A percentile compares a stretch with the other conserved stretches of the same genome.
Conservation (phyloP, 345 rosid species). For the Isatis tinctoria region DNA sequence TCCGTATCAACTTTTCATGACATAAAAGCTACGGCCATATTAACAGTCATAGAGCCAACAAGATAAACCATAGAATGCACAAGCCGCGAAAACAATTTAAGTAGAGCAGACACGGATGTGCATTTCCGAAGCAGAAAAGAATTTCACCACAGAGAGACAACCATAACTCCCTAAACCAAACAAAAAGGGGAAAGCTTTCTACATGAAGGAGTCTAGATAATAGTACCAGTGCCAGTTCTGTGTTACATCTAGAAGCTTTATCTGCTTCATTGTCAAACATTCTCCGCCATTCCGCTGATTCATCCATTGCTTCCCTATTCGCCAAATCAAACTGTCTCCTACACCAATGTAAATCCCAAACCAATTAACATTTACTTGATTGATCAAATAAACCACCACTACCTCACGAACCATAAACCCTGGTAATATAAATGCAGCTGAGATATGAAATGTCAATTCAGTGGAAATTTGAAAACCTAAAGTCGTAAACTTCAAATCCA, state of each 20-base stretch:
- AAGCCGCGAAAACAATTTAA: not conserved
- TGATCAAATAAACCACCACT: not conserved
- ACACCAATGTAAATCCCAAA: conserved; percentile 15
- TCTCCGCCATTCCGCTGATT: conserved; percentile 91
- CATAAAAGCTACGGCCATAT: not conserved
- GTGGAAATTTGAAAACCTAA: not conserved
- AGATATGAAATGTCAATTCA: not conserved
- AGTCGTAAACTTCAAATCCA: not conserved
- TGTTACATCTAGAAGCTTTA: conserved; percentile 56
- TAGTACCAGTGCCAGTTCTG: conserved; percentile 54
- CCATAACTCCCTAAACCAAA: not conserved
- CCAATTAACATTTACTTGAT: not conserved
- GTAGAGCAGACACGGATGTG: not conserved
- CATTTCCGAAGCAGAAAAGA: not conserved
- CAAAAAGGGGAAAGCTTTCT: not conserved
- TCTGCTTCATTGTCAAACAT: conserved; percentile 64
- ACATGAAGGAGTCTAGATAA: not conserved
- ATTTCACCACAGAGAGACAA: not conserved
- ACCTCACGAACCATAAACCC: not conserved
- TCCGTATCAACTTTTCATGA: not conserved
- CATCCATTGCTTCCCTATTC: conserved; percentile 89
- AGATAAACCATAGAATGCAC: not conserved
- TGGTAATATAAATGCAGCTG: not conserved
- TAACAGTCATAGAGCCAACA: not conserved
- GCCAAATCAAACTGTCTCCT: conserved; percentile 93